These are phyloP conservation scores for Agaricus subrufescens DNA, from an alignment of 768 basidiomycete species.

Conservation along the genomic window DNA sequence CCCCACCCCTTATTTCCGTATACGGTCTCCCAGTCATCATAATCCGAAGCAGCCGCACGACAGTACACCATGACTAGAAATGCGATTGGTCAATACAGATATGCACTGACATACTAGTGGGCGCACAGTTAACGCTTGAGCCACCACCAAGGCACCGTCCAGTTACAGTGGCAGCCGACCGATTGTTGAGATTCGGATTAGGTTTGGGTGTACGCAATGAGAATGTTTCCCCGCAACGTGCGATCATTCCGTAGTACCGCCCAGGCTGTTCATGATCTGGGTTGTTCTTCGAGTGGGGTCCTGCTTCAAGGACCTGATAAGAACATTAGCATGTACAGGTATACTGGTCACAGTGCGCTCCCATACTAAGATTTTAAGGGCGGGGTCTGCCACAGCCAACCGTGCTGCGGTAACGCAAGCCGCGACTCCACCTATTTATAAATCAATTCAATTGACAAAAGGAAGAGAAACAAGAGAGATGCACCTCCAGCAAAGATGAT, in stretches of 20 bases:
- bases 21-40: conserved; percentile 51
- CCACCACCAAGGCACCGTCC: conserved; percentile 60
- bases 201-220: conserved; percentile 40
- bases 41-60: conserved; percentile 26
- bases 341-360: background rate
- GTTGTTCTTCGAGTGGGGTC: conserved; percentile 43
- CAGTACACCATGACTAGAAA: conserved; percentile 47
- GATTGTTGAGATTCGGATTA: conserved; percentile 37
- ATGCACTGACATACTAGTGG: background rate
- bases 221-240: conserved; percentile 34
- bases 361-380: conserved; percentile 49
- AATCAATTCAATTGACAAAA: background rate
- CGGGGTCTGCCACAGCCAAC: conserved; percentile 47
- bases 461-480: background rate
- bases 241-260: conserved; percentile 39
- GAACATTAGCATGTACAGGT: background rate
- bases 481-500: conserved; percentile 57
- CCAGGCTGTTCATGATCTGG: conserved; percentile 50
- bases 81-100: background rate
- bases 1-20: conserved; percentile 59
- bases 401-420: conserved; percentile 55
- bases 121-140: conserved; percentile 54
- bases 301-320: conserved; percentile 50
- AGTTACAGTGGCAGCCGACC: conserved; percentile 35
- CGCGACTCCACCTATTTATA: conserved; percentile 41